phyloP scores from a whole-genome alignment of 108 stramenopile genomes.

The Cyclotella cryptica region DNA sequence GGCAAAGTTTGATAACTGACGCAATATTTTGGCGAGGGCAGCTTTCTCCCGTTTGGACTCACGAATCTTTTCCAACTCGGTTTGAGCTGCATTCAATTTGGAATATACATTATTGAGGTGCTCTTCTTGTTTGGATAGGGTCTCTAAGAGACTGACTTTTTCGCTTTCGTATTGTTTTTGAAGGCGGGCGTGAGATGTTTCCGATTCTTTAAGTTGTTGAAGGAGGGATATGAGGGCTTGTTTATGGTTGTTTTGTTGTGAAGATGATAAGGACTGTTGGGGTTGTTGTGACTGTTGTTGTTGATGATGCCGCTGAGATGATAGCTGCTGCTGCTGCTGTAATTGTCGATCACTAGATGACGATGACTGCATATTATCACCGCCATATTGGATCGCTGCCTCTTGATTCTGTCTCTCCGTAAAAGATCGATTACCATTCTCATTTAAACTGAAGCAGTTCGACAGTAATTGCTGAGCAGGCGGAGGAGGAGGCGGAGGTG shows the following conservation, averaged over 20 bases:
- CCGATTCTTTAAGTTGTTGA: conserved; percentile 26
- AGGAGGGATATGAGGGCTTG: conserved; percentile 34
- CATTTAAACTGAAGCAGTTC: conserved; percentile 4
- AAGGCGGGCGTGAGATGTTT: not conserved
- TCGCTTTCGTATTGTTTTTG: conserved; percentile 5
- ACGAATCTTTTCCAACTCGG: not conserved
- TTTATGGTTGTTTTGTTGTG: conserved; percentile 16
- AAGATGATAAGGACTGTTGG: too few species aligned
- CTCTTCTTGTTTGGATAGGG: conserved; percentile 11
- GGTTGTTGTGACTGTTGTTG: too few species aligned
- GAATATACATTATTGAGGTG: not conserved
- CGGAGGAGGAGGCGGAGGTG: conserved; percentile 5
- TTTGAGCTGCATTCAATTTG: not conserved
- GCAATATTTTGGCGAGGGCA: conserved; percentile 15
- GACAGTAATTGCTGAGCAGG: not conserved
- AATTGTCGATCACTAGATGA: too few species aligned
- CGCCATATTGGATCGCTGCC: too few species aligned
- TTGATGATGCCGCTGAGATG: too few species aligned
- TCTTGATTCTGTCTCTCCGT: too few species aligned
- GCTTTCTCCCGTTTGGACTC: conserved; percentile 6
- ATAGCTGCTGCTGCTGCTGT: too few species aligned
- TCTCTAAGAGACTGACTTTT: conserved; percentile 2
- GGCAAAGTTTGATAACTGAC: conserved; percentile 37
- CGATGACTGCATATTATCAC: too few species aligned
- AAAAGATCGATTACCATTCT: not conserved